Evolutionary conservation across 345 rosid species (phyloP).

Genomic region (Bruguiera parviflora): DNA sequence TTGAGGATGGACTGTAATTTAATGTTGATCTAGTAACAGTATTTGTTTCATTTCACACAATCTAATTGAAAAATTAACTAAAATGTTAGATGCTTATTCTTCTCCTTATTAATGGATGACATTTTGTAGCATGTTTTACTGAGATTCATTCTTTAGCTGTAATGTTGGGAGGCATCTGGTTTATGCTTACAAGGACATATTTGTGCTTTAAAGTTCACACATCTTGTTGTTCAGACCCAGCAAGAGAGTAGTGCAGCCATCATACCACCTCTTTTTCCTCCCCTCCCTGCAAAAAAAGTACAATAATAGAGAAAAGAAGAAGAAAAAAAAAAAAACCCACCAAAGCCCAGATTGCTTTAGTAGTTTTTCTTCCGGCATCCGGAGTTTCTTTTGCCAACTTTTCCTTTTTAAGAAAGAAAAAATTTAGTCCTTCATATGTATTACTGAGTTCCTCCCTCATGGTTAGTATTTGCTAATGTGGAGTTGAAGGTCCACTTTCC

Average conservation of each 20-base stretch:
- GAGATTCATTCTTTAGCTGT: not conserved
- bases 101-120: not conserved
- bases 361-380: not conserved
- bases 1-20: slow-evolving; percentile 81
- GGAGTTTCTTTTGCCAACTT: not conserved
- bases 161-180: not conserved
- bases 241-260: too few species aligned
- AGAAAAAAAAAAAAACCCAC: too few species aligned
- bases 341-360: too few species aligned
- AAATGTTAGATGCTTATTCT: slow-evolving; percentile 3
- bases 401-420: not conserved
- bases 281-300: too few species aligned
- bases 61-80: slow-evolving; percentile 7
- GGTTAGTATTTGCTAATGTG: not conserved
- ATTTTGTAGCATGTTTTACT: not conserved
- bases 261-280: too few species aligned
- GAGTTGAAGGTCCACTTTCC: not conserved
- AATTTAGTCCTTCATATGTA: too few species aligned
- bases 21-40: slow-evolving; percentile 80
- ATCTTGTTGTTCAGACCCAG: too few species aligned
- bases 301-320: too few species aligned
- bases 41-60: slow-evolving; percentile 38
- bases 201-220: not conserved
- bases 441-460: not conserved
- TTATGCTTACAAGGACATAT: not conserved